Conservation (phyloP, 306 rosid species). For the Cucumis hystrix region DNA sequence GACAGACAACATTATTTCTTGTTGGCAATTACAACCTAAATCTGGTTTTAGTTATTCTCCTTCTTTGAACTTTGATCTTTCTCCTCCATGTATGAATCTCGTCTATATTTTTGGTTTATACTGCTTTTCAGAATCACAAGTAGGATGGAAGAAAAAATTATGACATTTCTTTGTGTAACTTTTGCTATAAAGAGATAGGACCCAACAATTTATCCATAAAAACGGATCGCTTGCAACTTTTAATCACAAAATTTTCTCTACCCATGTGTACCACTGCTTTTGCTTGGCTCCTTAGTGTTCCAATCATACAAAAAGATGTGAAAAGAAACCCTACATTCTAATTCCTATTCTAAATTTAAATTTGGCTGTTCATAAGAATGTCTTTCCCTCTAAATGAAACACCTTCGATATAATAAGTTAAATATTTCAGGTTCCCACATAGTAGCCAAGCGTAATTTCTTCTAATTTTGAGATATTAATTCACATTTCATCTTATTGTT, state of each 20-base stretch:
- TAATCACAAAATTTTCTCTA: background rate
- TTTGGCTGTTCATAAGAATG: background rate
- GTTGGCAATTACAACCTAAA: background rate
- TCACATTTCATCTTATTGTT: background rate
- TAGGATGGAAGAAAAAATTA: background rate
- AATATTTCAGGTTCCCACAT: background rate
- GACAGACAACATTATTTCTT: background rate
- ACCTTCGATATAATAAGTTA: background rate
- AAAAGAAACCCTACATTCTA: background rate
- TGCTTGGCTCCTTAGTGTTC: background rate
- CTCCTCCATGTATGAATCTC: background rate
- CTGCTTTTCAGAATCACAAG: background rate
- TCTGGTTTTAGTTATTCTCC: background rate
- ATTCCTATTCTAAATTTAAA: background rate
- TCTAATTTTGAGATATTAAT: background rate
- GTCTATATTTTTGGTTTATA: background rate
- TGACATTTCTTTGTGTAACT: background rate
- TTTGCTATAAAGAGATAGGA: background rate
- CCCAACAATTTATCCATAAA: background rate
- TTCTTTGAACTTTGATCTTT: background rate
- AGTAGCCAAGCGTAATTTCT: background rate
- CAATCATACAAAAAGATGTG: background rate
- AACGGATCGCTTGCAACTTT: background rate
- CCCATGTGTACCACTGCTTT: background rate
- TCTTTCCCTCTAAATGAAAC: background rate